These are phyloP conservation scores for Lasiosphaeria ovina DNA, from an alignment of 495 filamentous ascomycete species.

Conservation along the genomic window DNA sequence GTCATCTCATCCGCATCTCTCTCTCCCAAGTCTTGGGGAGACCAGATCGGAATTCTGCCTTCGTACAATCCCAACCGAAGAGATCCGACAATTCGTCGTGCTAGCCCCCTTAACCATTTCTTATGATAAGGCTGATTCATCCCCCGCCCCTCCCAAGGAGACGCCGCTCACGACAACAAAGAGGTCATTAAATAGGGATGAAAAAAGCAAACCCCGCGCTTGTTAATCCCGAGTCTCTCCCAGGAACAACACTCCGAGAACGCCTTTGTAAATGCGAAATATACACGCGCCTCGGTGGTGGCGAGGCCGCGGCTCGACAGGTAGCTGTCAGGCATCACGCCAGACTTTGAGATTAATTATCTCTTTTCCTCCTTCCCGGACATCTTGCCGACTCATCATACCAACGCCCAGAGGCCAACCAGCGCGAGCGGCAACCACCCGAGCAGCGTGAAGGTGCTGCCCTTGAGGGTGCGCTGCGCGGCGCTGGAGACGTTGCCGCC, in stretches of 20 bases:
- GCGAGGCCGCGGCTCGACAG: neutral
- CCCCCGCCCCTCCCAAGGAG: neutral
- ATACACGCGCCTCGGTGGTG: conserved; percentile 6
- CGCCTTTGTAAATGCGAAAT: conserved; percentile 22
- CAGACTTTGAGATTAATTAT: neutral
- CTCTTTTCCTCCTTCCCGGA: neutral
- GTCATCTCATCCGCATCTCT: no score
- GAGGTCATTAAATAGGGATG: neutral
- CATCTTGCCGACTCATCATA: conserved; percentile 20
- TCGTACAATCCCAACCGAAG: no score
- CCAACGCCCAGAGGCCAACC: conserved; percentile 35
- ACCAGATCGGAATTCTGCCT: no score
- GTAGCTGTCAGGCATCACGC: neutral
- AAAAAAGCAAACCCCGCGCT: neutral
- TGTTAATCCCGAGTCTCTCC: neutral
- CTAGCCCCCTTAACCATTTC: no score
- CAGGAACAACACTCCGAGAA: conserved; percentile 11
- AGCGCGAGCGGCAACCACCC: conserved; percentile 38
- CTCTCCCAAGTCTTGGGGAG: no score
- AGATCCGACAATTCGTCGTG: no score
- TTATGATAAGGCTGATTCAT: neutral
- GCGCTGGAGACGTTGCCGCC: conserved; percentile 31
- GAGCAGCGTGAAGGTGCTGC: conserved; percentile 24
- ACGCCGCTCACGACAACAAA: neutral
- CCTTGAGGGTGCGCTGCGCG: conserved; percentile 13